Evolutionary conservation across 2,329 filamentous ascomycete genomes (phyloP).

Genomic region (Elsinoe fawcettii): DNA sequence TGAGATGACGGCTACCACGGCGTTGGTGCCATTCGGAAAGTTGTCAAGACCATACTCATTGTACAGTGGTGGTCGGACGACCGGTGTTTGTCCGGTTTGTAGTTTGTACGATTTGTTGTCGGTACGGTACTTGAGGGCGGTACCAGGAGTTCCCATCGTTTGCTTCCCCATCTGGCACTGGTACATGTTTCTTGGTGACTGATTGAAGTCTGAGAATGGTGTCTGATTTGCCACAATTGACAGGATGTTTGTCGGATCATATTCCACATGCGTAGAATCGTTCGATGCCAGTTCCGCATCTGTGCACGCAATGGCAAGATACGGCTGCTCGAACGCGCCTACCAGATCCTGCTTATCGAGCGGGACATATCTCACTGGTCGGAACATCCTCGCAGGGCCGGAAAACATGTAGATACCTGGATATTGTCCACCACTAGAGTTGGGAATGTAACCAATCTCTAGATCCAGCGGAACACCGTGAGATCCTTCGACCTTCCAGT

Average conservation of each 20-base stretch:
- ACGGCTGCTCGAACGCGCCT: slow-evolving; percentile 90
- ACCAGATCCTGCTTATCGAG: slow-evolving; percentile 80
- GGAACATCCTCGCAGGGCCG: slow-evolving; percentile 73
- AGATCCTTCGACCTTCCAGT: slow-evolving; percentile 89
- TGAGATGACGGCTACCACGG: slow-evolving; percentile 92
- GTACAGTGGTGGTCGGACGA: slow-evolving; percentile 85
- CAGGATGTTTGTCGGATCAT: slow-evolving; percentile 89
- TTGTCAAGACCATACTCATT: slow-evolving; percentile 97
- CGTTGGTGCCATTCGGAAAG: slow-evolving; percentile 93
- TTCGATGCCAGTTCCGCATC: slow-evolving; percentile 81
- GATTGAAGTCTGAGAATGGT: slow-evolving; percentile 97
- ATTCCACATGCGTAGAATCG: slow-evolving; percentile 87
- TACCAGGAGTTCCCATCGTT: slow-evolving; percentile 93
- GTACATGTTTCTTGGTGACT: slow-evolving; percentile 98
- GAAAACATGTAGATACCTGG: slow-evolving; percentile 93
- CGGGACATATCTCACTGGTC: slow-evolving; percentile 86
- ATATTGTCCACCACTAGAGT: slow-evolving; percentile 85
- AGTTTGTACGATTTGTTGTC: slow-evolving; percentile 96
- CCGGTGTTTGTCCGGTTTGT: slow-evolving; percentile 90
- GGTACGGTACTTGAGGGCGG: slow-evolving; percentile 74
- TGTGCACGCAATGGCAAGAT: slow-evolving; percentile 95
- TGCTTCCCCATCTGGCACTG: slow-evolving; percentile 99
- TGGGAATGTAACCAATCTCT: slow-evolving; percentile 86
- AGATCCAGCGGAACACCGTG: slow-evolving; percentile 74
- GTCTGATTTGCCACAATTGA: slow-evolving; percentile 98